These are phyloP conservation scores for Pancytospora philotis DNA, from an alignment of 371 early-diverging fungal species.

Conservation along the genomic window DNA sequence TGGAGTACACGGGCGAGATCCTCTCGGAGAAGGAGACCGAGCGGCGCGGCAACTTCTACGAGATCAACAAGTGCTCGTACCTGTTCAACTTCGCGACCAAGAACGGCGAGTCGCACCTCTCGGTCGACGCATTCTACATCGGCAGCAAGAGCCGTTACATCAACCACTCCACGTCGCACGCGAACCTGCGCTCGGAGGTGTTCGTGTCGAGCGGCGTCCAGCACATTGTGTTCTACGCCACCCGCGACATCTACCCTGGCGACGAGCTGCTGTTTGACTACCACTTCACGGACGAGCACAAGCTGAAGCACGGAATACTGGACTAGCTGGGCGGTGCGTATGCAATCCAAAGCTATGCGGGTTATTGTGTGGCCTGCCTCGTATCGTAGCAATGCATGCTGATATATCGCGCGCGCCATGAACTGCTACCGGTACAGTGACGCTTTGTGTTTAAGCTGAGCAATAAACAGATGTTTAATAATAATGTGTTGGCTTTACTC, in stretches of 20 bases:
- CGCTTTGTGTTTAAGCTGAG: no score
- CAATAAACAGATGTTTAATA: no score
- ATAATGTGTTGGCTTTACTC: no score
- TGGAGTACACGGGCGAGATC: constrained; percentile 76
- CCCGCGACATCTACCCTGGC: constrained; percentile 37
- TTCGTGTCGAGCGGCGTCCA: constrained; percentile 21
- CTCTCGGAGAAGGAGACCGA: constrained; percentile 62
- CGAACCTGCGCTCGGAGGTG: constrained; percentile 29
- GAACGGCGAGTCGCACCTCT: constrained; percentile 2
- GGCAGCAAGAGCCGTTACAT: constrained; percentile 53
- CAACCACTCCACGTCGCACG: constrained; percentile 45
- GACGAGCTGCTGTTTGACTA: constrained; percentile 56
- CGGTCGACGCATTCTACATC: constrained; percentile 47
- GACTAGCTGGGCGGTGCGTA: no score
- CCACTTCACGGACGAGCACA: constrained; percentile 37
- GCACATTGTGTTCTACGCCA: constrained; percentile 42
- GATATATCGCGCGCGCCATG: no score
- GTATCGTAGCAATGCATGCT: no score
- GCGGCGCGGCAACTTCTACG: constrained; percentile 51
- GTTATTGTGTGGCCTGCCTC: no score
- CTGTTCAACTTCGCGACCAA: constrained; percentile 43
- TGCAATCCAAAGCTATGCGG: no score
- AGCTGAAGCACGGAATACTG: constrained; percentile 36
- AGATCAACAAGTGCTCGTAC: constrained; percentile 45
- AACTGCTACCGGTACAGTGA: no score